Conservation (phyloP, 345 rosid species). For the Corchorus capsularis region DNA sequence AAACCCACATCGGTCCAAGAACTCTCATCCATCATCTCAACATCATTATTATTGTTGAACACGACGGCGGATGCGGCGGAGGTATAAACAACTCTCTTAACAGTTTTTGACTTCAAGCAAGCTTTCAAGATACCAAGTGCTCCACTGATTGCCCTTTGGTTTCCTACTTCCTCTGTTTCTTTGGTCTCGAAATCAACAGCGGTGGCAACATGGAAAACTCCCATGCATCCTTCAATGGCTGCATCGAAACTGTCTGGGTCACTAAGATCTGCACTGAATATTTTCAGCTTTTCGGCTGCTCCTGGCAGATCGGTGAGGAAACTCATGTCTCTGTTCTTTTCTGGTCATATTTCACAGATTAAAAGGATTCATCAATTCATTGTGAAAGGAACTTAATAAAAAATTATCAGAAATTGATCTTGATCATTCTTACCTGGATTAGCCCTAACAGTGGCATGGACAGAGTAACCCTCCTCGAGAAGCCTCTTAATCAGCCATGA, state of each 20-base stretch:
- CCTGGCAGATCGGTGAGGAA: conserved; percentile 56
- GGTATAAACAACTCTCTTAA: conserved; percentile 64
- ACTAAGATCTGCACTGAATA: conserved; percentile 52
- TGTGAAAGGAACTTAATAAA: too few relatives aligned
- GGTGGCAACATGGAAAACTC: conserved; percentile 62
- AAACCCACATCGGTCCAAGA: conserved; percentile 34
- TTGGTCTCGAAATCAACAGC: conserved; percentile 19
- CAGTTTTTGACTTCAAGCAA: conserved; percentile 52
- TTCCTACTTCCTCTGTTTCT: conserved; percentile 42
- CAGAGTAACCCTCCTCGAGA: too few relatives aligned
- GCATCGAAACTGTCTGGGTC: conserved; percentile 51
- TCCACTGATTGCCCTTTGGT: conserved; percentile 52
- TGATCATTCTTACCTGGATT: too few relatives aligned
- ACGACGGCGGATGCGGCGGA: conserved; percentile 38
- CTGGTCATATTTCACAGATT: conserved; percentile 27
- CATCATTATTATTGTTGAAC: background rate
- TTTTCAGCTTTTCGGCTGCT: conserved; percentile 53
- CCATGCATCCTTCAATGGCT: conserved; percentile 61
- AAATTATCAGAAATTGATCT: background rate
- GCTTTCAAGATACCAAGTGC: conserved; percentile 52
- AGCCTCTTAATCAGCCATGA: too few relatives aligned
- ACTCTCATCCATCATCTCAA: conserved; percentile 36
- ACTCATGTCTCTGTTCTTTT: conserved; percentile 49
- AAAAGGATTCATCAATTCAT: too few relatives aligned
- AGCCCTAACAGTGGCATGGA: too few relatives aligned